Conservation (phyloP, 139 green algal species). For the Mesotaenium endlicherianum region DNA sequence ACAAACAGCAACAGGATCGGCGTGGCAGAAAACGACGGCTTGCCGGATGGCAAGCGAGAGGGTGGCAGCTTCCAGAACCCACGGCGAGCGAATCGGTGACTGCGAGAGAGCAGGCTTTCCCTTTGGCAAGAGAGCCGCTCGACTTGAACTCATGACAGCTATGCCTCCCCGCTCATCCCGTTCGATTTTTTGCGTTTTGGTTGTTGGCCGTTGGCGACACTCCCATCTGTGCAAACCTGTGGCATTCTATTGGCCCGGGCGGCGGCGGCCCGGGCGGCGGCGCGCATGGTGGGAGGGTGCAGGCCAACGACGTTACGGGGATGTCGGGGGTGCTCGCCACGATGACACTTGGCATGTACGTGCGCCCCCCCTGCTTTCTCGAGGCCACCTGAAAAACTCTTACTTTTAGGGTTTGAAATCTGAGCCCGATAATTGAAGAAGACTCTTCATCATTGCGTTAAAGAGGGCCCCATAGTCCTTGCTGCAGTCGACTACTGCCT, state of each 20-base stretch:
- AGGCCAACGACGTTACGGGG: constrained; percentile 21
- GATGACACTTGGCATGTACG: constrained; percentile 42
- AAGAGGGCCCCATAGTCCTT: too few relatives aligned
- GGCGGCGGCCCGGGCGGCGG: not conserved
- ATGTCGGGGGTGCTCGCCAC: constrained; percentile 29
- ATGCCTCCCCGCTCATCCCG: not conserved
- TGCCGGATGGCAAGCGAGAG: not conserved
- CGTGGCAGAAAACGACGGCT: not conserved
- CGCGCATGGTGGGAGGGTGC: not conserved
- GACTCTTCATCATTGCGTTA: too few relatives aligned
- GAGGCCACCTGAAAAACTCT: too few relatives aligned
- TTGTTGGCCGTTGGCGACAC: not conserved
- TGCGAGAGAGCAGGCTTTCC: not conserved
- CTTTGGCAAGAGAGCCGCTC: not conserved
- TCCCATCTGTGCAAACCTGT: not conserved
- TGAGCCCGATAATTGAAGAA: too few relatives aligned
- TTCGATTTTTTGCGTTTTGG: not conserved
- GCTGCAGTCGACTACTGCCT: too few relatives aligned
- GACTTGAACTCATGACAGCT: not conserved
- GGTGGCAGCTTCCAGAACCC: not conserved
- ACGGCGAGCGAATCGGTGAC: not conserved
- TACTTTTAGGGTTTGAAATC: too few relatives aligned
- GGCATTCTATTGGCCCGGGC: not conserved
- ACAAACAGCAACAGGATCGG: not conserved
- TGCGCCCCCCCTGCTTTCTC: not conserved